Evolutionary conservation across 768 basidiomycete genomes (phyloP).

Genomic region (Termitomyces sp.): DNA sequence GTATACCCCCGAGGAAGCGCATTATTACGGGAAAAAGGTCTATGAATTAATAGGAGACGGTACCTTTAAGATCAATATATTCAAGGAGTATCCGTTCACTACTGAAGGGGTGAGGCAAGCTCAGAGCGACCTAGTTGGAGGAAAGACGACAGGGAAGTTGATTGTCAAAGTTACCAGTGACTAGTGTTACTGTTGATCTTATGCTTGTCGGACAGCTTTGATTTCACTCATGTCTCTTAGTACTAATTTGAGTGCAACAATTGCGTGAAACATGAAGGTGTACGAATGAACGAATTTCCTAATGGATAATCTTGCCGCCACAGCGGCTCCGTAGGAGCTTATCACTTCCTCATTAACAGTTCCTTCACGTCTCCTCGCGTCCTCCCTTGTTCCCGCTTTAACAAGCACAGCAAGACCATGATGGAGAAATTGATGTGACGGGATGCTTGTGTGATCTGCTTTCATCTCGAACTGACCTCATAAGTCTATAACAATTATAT

Average conservation of each 20-base stretch:
- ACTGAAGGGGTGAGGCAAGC: conserved; percentile 72
- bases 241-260: background rate
- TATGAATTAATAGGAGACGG: conserved; percentile 58
- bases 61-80: conserved; percentile 58
- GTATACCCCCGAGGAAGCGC: conserved; percentile 67
- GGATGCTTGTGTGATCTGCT: too few species aligned
- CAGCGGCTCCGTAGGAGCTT: too few species aligned
- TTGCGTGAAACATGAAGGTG: background rate
- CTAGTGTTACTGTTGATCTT: background rate
- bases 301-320: too few species aligned
- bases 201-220: background rate
- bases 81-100: conserved; percentile 80
- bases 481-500: background rate
- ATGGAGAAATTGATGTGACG: too few species aligned
- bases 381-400: too few species aligned
- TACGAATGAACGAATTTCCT: too few species aligned
- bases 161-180: conserved; percentile 55
- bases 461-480: too few species aligned
- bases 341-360: too few species aligned
- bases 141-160: conserved; percentile 84
- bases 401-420: too few species aligned
- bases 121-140: conserved; percentile 70
- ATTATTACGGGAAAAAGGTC: conserved; percentile 58
- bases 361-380: too few species aligned
- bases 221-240: background rate